Base-by-base conservation (phyloP, 2,329 filamentous ascomycete species). In the Aspergillus neotritici region DNA sequence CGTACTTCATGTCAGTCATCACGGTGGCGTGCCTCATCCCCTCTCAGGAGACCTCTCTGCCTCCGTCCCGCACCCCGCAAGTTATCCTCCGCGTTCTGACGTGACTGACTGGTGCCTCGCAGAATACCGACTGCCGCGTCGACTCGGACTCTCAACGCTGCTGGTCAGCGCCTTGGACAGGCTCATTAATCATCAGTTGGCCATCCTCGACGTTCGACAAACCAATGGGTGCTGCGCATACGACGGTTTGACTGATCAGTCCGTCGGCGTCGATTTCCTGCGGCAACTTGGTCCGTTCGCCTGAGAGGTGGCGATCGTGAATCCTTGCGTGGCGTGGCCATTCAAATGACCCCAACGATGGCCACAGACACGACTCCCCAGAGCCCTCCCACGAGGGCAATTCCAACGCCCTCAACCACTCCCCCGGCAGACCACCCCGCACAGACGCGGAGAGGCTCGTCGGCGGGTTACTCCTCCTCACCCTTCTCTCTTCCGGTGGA, bases 341-440 rank as follows among this genome's bases (percentile, higher is more conserved):
- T 25, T 25, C 7, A 8, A 25, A 25, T 25, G 21, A 25, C 7
- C 34, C 8, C 21, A 25, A 25, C 35, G 28, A 66, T 66, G 63
- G 56, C 58, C 36, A 57, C 54, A 35, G 54, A 61, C 31, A 48
- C 56, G n/a, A 79, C 84, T 62, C 75, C 75, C 52, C 68, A 66
- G 51, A 69, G 74, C 52, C 71, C 71, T 48, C 75, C 76, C 52
- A 72, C 73, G 50, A 73, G 79, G 54, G 72, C 78, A 36, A 71
- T 89, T 46, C 84, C 87, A 25, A 83, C 84, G 30, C 83, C 86
- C 9, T 76, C 77, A 30, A 82, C 84, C 51, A 85, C 84, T 17
- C 84, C 84, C n/a, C 44, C 48, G 43, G 50, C 53, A 43, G 49
- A 47, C 31, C 48, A 48, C 13, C 38, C 49, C 15, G 51, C 56